Conservation (phyloP, 345 rosid species). For the Balakata baccata region DNA sequence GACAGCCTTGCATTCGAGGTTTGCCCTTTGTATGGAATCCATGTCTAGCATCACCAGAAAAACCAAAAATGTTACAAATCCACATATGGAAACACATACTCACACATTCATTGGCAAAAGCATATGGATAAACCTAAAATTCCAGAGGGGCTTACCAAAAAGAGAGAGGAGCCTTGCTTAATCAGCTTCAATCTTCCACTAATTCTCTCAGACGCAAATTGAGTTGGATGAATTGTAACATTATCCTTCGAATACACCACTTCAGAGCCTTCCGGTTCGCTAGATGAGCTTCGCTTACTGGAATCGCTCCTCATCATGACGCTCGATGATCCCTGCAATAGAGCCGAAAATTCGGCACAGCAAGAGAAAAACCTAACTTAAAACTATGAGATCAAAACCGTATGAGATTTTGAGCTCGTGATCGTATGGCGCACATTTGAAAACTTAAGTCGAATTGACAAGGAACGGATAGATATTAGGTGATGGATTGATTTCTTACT, state of each 20-base stretch:
- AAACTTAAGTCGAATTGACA: background rate
- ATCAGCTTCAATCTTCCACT: constrained; percentile 86
- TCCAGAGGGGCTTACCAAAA: constrained; percentile 38
- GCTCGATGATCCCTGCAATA: constrained; percentile 64
- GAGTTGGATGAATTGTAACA: constrained; percentile 89
- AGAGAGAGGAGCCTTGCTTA: constrained; percentile 68
- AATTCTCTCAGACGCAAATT: constrained; percentile 82
- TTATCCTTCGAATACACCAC: constrained; percentile 70
- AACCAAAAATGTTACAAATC: background rate
- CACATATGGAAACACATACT: background rate
- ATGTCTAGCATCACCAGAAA: constrained; percentile 47
- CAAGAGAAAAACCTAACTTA: background rate
- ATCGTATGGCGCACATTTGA: background rate
- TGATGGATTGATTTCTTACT: constrained; percentile 35
- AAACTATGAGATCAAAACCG: background rate
- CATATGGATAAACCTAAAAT: background rate
- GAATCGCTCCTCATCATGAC: constrained; percentile 55
- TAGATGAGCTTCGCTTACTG: constrained; percentile 50
- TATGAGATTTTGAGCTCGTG: background rate
- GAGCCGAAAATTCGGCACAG: background rate
- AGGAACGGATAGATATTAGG: background rate
- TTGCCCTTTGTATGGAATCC: constrained; percentile 91
- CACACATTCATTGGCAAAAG: background rate
- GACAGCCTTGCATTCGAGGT: constrained; percentile 58
- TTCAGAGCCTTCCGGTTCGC: constrained; percentile 69